Percentiles rank a stretch among this genome's conserved stretches.
These are phyloP conservation scores for Chytriomyces confervae DNA, from an alignment of 192 early-diverging fungal species.

Conservation along the genomic window DNA sequence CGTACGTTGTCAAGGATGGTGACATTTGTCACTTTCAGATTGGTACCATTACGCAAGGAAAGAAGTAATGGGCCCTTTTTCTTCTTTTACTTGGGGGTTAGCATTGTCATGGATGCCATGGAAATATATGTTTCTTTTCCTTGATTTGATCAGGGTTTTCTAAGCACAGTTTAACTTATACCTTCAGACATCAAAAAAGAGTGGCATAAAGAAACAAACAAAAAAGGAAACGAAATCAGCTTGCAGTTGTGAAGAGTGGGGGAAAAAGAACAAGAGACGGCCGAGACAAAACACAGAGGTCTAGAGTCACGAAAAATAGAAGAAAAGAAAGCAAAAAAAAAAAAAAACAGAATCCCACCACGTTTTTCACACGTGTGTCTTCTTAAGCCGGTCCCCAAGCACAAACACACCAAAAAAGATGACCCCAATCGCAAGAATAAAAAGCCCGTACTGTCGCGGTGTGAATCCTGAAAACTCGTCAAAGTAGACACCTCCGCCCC, in stretches of 20 bases:
- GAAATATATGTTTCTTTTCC: too few species aligned
- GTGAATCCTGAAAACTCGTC: slow-evolving; percentile 74
- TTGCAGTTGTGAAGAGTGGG: too few species aligned
- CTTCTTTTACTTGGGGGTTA: neutral
- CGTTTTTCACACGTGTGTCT: slow-evolving; percentile 12
- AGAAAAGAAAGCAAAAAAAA: neutral
- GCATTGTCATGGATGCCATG: too few species aligned
- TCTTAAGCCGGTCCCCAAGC: slow-evolving; percentile 65
- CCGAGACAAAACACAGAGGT: neutral
- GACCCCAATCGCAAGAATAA: slow-evolving; percentile 68
- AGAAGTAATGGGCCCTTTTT: slow-evolving; percentile 24
- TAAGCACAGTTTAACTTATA: too few species aligned
- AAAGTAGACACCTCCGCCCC: slow-evolving; percentile 81
- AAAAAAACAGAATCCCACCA: neutral
- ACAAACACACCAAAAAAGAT: slow-evolving; percentile 78
- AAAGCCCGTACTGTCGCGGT: slow-evolving; percentile 67
- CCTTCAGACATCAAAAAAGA: too few species aligned
- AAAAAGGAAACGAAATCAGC: too few species aligned
- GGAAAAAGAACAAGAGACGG: too few species aligned
- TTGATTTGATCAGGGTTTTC: neutral
- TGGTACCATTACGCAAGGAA: slow-evolving; percentile 25
- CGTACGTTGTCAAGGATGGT: slow-evolving; percentile 89
- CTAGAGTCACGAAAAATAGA: neutral
- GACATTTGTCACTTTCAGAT: slow-evolving; percentile 67
- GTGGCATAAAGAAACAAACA: too few species aligned